Evolutionary conservation across 257 asterid species (phyloP), one percentile per base, ranked within the genome.

Genomic region (Solanum chiquidenum): DNA sequence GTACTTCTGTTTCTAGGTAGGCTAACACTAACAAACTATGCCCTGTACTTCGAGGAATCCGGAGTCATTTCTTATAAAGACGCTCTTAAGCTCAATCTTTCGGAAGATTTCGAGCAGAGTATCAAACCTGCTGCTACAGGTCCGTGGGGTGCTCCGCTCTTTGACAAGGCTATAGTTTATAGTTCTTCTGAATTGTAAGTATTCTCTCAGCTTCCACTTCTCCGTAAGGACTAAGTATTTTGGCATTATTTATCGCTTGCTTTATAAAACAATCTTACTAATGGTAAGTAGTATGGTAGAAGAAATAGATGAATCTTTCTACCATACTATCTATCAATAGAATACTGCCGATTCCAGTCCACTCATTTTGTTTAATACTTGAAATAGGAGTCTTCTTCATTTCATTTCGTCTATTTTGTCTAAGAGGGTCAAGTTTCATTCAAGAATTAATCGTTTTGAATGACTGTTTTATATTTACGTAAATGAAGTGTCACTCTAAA

Each of bases 121-220:
- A 90, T 94, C 49, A 95, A 94, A 88, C 92, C 97, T 49, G 86
- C 89, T 9, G 97, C 97, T 10, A 96, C 98, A 3, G 99, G 98
- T 35, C 99, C 98, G 3, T 96, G 98, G 98, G 99, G 98, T 83
- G 98, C 99, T 76, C 98, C 98, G 83, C 98, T 96, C 42, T 96
- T 93, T 16, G 98, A 96, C 93, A 96, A 96, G 91, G 98, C 97
- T 33, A 92, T 96, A 83, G 91, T 91, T 68, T 94, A 92, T 46
- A 95, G 94, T 87, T 95, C 98, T 72, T 90, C 94, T 29, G 94
- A 94, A 71, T 60, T 95, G 99, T 96, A 92, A 94, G 99, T 68
- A 34, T 69, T 87, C 27, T 73, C 34, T 69, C 46, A n/a, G 69
- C 29, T 29, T 69, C 25, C 10, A 3, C 38, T 25, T 20, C 35